Base-by-base conservation (phyloP, 2,329 filamentous ascomycete species). In the Stachybotrys chlorohalonatus region DNA sequence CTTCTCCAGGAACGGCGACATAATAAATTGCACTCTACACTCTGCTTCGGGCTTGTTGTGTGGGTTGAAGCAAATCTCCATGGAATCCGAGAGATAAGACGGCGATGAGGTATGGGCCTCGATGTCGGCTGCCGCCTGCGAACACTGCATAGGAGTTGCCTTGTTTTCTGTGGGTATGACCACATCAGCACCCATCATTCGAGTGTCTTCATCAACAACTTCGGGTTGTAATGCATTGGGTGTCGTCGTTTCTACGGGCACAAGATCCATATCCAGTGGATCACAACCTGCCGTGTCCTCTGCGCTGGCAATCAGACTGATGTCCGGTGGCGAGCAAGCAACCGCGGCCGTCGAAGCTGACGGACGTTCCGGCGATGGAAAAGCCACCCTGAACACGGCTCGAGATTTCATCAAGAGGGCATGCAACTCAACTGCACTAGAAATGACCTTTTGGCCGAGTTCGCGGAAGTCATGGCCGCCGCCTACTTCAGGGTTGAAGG, bases 1-100 rank as follows among this genome's bases (percentile, higher is more conserved):
- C n/a, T 61, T 61, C 11, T 54, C 11, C 2, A 61, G 42, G 11
- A 36, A 32, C 1, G 59, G 59, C 2, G 52, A 53, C 11, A 58
- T 17, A 1, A 55, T 17, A 3, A 56, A 42, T 11, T 55, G 47
- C 5, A 59, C 31, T 13, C 13, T 13, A 5, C 13, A 42, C 36
- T 42, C 36, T 9, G 36, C 13, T 9, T 42, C 36, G 36, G 36
- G 36, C 6, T 42, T 42, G 36, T 42, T 42, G 36, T 42, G 36
- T 9, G 13, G 36, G 8, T 5, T 5, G 36, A 13, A 42, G 13
- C 13, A 42, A 42, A 42, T 42, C 36, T 42, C 36, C 36, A 42
- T 42, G 36, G 9, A 42, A 5, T 42, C 36, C 9, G 36, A 13
- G 36, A 42, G 36, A 42, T 3, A 42, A 9, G 36, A 42, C 13